Percentiles rank a stretch among this genome's conserved stretches.
phyloP scores from a whole-genome alignment of 2,329 filamentous ascomycete genomes.

The Cadophora sp. region DNA sequence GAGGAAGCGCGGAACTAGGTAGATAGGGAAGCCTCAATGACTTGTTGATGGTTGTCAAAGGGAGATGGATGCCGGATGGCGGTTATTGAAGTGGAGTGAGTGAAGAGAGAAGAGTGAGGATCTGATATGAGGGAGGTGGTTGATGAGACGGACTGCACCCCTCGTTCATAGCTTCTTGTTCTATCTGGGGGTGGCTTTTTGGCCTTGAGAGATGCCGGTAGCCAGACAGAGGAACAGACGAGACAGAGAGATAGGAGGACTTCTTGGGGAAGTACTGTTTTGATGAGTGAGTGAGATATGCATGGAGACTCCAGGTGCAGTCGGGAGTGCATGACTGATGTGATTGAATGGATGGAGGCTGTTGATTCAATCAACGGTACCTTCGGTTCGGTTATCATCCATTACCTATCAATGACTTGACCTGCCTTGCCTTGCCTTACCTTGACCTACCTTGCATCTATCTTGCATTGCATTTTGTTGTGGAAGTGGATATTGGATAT shows the following conservation, averaged over 20 bases:
- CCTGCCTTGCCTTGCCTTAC: not conserved
- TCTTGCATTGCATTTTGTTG: not conserved
- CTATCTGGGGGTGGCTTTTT: constrained; percentile 12
- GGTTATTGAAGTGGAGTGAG: too few species aligned
- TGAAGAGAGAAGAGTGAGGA: too few species aligned
- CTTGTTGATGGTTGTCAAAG: too few species aligned
- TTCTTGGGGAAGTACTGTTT: not conserved
- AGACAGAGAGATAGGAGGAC: not conserved
- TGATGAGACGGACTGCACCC: not conserved
- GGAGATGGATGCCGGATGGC: too few species aligned
- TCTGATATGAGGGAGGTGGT: too few species aligned
- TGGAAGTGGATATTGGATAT: not conserved
- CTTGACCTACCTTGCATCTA: not conserved
- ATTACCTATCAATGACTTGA: constrained; percentile 7
- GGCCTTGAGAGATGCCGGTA: not conserved
- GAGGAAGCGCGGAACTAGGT: too few species aligned
- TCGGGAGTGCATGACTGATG: not conserved
- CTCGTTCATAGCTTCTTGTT: not conserved
- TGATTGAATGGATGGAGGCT: not conserved
- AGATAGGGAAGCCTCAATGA: too few species aligned
- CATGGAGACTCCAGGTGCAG: not conserved
- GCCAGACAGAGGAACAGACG: not conserved
- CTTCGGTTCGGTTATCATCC: not conserved
- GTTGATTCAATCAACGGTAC: not conserved
- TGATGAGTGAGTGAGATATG: not conserved